Evolutionary conservation across 306 rosid genomes (phyloP).

Genomic region (Elaeagnus macrophylla): DNA sequence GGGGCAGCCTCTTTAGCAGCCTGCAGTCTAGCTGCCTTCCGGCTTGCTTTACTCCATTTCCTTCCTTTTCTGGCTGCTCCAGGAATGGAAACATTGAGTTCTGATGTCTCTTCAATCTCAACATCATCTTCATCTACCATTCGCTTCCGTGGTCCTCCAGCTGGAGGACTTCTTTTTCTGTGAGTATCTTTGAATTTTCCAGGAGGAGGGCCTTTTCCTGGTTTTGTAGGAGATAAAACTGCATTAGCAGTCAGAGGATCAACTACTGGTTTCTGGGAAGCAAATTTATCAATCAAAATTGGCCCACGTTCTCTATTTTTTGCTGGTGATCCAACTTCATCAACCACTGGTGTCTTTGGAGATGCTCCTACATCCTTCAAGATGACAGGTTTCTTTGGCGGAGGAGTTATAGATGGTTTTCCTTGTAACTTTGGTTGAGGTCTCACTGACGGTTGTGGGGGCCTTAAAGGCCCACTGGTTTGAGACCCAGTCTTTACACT

Average conservation of each 20-base stretch:
- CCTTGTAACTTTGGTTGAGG: conserved; percentile 64
- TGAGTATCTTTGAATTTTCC: conserved; percentile 64
- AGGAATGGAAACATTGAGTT: conserved; percentile 61
- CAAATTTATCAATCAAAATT: conserved; percentile 83
- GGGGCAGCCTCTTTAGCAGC: conserved; percentile 99
- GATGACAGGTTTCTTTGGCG: conserved; percentile 60
- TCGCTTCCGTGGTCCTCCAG: conserved; percentile 54
- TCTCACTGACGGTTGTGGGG: conserved; percentile 40
- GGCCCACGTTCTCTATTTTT: conserved; percentile 63
- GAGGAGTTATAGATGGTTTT: conserved; percentile 59
- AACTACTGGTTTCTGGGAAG: conserved; percentile 59
- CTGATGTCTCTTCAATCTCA: conserved; percentile 55
- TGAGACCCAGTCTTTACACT: conserved; percentile 30
- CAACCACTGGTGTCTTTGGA: conserved; percentile 14
- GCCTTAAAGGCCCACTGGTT: conserved; percentile 28
- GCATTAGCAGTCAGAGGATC: conserved; percentile 62
- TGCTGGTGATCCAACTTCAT: conserved; percentile 23
- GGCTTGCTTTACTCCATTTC: conserved; percentile 95
- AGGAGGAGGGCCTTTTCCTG: conserved; percentile 63
- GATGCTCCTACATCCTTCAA: conserved; percentile 76
- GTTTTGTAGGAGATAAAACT: conserved; percentile 64
- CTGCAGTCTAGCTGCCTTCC: conserved; percentile 91
- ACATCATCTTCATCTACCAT: conserved; percentile 26
- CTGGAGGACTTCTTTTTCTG: conserved; percentile 51
- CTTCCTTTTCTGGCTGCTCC: conserved; percentile 82